These are phyloP conservation scores for Geotrichum siamense DNA, from an alignment of 1,139 yeast species.

Conservation along the genomic window DNA sequence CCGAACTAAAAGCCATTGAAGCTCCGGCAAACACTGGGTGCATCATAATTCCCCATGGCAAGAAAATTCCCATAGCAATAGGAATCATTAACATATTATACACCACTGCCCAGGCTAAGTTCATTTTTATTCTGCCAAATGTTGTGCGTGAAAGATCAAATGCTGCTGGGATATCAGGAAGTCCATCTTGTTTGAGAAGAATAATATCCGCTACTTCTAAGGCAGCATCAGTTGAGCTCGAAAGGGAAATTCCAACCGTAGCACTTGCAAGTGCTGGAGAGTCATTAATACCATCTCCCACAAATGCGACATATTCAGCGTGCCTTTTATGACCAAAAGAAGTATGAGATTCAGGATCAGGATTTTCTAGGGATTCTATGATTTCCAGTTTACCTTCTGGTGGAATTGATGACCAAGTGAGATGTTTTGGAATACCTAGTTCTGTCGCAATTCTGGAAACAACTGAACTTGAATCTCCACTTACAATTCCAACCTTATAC, in stretches of 20 bases:
- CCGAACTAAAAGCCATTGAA: slow-evolving; percentile 89
- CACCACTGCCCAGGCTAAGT: slow-evolving; percentile 77
- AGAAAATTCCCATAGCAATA: slow-evolving; percentile 83
- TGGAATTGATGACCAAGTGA: slow-evolving; percentile 68
- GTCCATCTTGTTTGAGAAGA: slow-evolving; percentile 41
- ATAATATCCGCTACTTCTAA: slow-evolving; percentile 93
- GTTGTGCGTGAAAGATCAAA: slow-evolving; percentile 66
- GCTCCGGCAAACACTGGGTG: slow-evolving; percentile 86
- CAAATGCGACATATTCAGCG: slow-evolving; percentile 55
- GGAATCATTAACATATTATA: slow-evolving; percentile 89
- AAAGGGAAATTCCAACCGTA: slow-evolving; percentile 82
- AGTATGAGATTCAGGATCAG: slow-evolving; percentile 20
- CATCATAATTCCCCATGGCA: slow-evolving; percentile 74
- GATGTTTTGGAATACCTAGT: slow-evolving; percentile 55
- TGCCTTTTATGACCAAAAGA: not conserved
- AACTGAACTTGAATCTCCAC: slow-evolving; percentile 70
- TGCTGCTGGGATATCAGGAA: slow-evolving; percentile 65
- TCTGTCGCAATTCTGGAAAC: slow-evolving; percentile 59
- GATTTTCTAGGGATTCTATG: slow-evolving; percentile 49
- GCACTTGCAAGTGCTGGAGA: slow-evolving; percentile 92
- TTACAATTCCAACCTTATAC: slow-evolving; percentile 74
- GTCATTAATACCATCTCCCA: slow-evolving; percentile 96
- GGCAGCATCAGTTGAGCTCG: slow-evolving; percentile 92
- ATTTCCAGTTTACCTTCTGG: slow-evolving; percentile 73
- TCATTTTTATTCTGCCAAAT: slow-evolving; percentile 66